A percentile compares a stretch with the other conserved stretches of the same genome.
phyloP scores from a whole-genome alignment of 805 yeast species.

The Pichia nakasei region DNA sequence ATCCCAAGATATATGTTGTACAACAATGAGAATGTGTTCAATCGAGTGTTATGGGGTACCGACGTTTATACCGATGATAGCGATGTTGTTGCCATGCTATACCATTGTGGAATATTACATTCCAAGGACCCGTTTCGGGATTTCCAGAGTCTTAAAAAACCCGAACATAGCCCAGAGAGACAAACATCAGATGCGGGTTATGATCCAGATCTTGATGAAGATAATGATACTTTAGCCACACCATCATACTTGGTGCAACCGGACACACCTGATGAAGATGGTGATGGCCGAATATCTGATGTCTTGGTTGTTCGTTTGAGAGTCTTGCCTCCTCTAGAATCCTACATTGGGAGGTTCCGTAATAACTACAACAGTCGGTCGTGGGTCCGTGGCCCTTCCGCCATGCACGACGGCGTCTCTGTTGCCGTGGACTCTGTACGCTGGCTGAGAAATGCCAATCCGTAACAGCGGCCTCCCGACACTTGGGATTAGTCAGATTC shows the following conservation, averaged over 20 bases:
- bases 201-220: too few species aligned
- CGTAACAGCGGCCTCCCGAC: too few species aligned
- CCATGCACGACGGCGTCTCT: conserved; percentile 72
- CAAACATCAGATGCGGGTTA: too few species aligned
- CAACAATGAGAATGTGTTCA: conserved; percentile 33
- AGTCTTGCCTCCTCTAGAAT: conserved; percentile 59
- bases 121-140: conserved; percentile 22
- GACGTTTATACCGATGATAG: conserved; percentile 93
- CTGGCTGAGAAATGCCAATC: conserved; percentile 29
- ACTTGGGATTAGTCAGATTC: too few species aligned
- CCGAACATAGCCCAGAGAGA: too few species aligned
- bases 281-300: conserved; percentile 25
- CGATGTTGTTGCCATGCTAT: conserved; percentile 64
- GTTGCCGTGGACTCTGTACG: conserved; percentile 49
- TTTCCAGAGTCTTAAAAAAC: neutral
- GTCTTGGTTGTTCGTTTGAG: conserved; percentile 52
- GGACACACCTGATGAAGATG: conserved; percentile 37
- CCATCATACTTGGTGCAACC: too few species aligned
- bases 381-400: conserved; percentile 56
- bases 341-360: conserved; percentile 56
- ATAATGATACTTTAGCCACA: too few species aligned
- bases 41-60: conserved; percentile 77
- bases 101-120: conserved; percentile 63
- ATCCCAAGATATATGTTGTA: conserved; percentile 40
- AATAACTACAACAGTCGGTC: conserved; percentile 66